Base-by-base conservation (phyloP, 441 rosid species). In the Pelargonium fulgidum region DNA sequence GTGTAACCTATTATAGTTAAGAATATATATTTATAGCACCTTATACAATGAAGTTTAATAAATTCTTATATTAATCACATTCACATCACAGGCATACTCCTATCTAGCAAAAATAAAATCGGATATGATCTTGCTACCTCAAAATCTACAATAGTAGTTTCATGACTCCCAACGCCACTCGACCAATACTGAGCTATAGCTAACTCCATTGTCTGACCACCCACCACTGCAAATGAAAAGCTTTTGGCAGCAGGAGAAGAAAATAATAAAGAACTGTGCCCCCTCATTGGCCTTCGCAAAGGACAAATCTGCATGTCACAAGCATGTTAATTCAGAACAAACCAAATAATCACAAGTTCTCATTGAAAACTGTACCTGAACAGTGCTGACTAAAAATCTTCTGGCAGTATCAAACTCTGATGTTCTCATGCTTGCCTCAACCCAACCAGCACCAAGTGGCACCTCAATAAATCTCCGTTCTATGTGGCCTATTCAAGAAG, bases 151-250 rank as follows among this genome's bases (percentile, higher is more conserved):
- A 73, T 24, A 68, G 99, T 78, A 42, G 81, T 81, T 81, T 92
- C 96, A 72, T 81, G 85, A 84, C 98, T 95, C 76, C 96, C 99
- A 68, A 91, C 81, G 77, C 99, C 99, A 79, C 99, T 95, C 66
- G 97, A 88, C 98, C 99, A 92, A 81, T 89, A 95, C 77, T 92
- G 99, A 77, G 99, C 96, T 75, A 95, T 72, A 70, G 88, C 90
- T 73, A 95, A 83, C 80, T 95, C 99, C 96, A 91, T 87, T 50
- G 97, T 92, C 81, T 81, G 92, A 72, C 99, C 98, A 81, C 91
- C 83, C 71, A 87, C 86, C 66, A 90, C 96, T 66, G 90, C 86
- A 74, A 95, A 89, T 54, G 87, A 36, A 79, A 87, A 92, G 79
- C 88, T 86, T 86, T 92, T 86, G 79, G 88, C 75, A 74, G 87